A percentile compares a stretch with the other conserved stretches of the same genome.
Conservation (phyloP, 805 yeast species). For the Groenewaldozyma tartarivorans region DNA sequence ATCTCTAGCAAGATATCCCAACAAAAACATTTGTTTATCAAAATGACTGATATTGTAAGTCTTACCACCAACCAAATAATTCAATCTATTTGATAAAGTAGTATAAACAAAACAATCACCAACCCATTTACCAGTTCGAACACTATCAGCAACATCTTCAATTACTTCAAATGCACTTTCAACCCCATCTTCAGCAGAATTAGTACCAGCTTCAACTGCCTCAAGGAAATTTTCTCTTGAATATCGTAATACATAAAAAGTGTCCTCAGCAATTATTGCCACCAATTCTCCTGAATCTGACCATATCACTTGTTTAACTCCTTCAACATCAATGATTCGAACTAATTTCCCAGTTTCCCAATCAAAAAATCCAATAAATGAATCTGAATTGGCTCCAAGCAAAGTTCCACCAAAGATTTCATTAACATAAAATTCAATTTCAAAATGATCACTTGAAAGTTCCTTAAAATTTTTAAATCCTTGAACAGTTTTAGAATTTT, state of each 20-base stretch:
- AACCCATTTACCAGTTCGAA: conserved; percentile 88
- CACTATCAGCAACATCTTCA: conserved; percentile 69
- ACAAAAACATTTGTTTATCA: conserved; percentile 73
- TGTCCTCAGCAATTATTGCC: conserved; percentile 59
- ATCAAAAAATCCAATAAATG: conserved; percentile 80
- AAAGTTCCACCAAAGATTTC: conserved; percentile 84
- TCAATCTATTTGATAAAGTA: conserved; percentile 75
- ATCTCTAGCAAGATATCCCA: conserved; percentile 87
- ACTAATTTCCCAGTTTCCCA: conserved; percentile 86
- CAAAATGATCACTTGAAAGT: conserved; percentile 50
- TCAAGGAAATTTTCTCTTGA: conserved; percentile 57
- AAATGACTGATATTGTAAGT: conserved; percentile 87
- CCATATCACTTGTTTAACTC: conserved; percentile 73
- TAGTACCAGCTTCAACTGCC: conserved; percentile 46
- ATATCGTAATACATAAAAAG: conserved; percentile 69
- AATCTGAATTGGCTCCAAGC: conserved; percentile 61
- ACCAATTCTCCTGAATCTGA: conserved; percentile 87
- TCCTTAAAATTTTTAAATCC: conserved; percentile 81
- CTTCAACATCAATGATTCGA: conserved; percentile 75
- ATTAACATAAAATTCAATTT: conserved; percentile 45
- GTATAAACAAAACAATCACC: conserved; percentile 96
- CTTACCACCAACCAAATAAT: conserved; percentile 91
- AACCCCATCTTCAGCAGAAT: conserved; percentile 78
- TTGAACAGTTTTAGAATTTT: conserved; percentile 52
- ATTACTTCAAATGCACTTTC: conserved; percentile 80